Evolutionary conservation across 2,329 filamentous ascomycete species (phyloP).

Genomic region (Xylaria sp.): DNA sequence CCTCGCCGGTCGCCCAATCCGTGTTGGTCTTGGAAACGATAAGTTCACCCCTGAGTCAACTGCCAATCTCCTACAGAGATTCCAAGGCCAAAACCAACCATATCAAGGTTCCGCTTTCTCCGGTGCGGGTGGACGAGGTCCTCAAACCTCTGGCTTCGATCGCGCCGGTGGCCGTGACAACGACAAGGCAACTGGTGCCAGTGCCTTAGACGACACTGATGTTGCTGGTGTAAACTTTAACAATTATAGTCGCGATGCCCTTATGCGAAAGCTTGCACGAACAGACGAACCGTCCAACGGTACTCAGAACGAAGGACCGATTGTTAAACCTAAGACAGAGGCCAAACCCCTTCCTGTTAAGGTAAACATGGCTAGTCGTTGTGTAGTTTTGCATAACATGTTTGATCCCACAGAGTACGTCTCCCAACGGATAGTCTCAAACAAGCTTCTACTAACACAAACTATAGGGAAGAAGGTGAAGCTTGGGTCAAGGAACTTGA

Average conservation of each 20-base stretch:
- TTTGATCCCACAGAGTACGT: conserved; percentile 92
- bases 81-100: conserved; percentile 81
- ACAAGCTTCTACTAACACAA: conserved; percentile 49
- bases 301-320: conserved; percentile 75
- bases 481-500: conserved; percentile 93
- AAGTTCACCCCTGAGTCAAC: conserved; percentile 99
- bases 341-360: conserved; percentile 82
- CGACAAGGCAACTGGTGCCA: conserved; percentile 90
- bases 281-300: conserved; percentile 82
- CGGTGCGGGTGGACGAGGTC: conserved; percentile 86
- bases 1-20: conserved; percentile 94
- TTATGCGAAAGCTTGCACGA: conserved; percentile 98
- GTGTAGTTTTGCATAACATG: conserved; percentile 94
- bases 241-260: conserved; percentile 97
- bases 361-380: conserved; percentile 91
- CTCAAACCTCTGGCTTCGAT: conserved; percentile 88
- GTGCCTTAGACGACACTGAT: conserved; percentile 96
- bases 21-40: conserved; percentile 99
- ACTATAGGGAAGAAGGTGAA: conserved; percentile 82
- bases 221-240: conserved; percentile 99
- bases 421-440: neutral
- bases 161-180: conserved; percentile 88
- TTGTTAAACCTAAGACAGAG: conserved; percentile 82
- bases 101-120: conserved; percentile 94
- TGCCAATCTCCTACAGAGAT: conserved; percentile 90